A percentile compares a stretch with the other conserved stretches of the same genome.
These are phyloP conservation scores for Trichoderma parareesei DNA, from an alignment of 495 filamentous ascomycete species.

Conservation along the genomic window DNA sequence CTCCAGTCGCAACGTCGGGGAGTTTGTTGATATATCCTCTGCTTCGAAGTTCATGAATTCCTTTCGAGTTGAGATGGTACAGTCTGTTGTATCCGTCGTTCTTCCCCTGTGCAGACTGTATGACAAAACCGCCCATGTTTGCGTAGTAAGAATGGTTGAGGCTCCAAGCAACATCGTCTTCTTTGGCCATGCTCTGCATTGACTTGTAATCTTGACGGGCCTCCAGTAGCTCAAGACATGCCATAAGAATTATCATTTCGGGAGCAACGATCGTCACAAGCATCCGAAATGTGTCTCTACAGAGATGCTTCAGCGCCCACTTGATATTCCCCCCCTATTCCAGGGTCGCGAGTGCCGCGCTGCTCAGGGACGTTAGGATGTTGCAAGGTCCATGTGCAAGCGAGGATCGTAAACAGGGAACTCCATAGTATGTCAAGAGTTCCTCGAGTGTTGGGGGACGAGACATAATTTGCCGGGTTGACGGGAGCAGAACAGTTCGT, in stretches of 20 bases:
- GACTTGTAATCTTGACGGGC: neutral
- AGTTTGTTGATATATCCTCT: neutral
- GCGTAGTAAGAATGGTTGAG: neutral
- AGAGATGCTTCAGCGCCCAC: neutral
- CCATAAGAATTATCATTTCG: neutral
- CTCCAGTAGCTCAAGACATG: neutral
- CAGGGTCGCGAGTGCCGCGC: neutral
- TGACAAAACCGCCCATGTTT: constrained; percentile 6
- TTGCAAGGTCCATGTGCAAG: neutral
- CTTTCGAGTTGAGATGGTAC: neutral
- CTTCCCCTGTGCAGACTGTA: no score
- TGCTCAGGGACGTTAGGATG: neutral
- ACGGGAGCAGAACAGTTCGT: neutral
- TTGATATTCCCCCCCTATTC: neutral
- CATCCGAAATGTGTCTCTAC: neutral
- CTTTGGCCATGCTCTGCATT: neutral
- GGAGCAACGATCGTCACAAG: neutral
- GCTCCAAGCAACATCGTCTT: neutral
- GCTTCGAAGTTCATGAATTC: neutral
- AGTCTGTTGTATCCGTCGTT: neutral
- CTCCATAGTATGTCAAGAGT: constrained; percentile 1
- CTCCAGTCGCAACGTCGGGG: neutral
- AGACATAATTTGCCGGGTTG: neutral
- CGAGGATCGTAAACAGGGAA: neutral
- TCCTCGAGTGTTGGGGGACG: neutral